A percentile compares a stretch with the other conserved stretches of the same genome.
Conservation (phyloP, 345 rosid genomes). For the Pelargonium nanum region DNA sequence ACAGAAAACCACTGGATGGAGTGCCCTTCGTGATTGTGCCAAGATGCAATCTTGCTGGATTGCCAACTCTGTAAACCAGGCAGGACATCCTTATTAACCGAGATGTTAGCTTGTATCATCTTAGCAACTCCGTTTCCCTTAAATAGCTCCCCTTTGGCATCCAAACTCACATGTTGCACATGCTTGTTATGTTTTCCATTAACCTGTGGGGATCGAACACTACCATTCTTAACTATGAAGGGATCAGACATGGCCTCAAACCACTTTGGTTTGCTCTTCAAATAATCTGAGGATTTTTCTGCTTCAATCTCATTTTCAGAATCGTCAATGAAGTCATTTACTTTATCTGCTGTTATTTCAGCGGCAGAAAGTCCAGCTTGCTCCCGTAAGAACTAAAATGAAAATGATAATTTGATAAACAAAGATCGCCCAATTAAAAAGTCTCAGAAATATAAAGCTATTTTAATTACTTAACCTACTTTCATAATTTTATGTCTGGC, state of each 20-base stretch:
- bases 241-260: slow-evolving; percentile 38
- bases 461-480: slow-evolving; percentile 27
- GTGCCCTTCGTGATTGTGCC: slow-evolving; percentile 92
- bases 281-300: slow-evolving; percentile 41
- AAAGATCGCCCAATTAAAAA: slow-evolving; percentile 5
- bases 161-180: slow-evolving; percentile 34
- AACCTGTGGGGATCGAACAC: slow-evolving; percentile 53
- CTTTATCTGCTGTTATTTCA: slow-evolving; percentile 65
- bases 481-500: slow-evolving; percentile 96
- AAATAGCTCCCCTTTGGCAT: slow-evolving; percentile 30
- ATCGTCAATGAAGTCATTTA: slow-evolving; percentile 61
- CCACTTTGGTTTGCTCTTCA: slow-evolving; percentile 49
- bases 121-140: slow-evolving; percentile 61
- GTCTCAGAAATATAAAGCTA: not conserved
- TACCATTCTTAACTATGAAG: slow-evolving; percentile 30
- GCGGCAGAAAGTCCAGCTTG: slow-evolving; percentile 78
- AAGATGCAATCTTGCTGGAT: slow-evolving; percentile 67
- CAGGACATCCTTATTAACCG: slow-evolving; percentile 63
- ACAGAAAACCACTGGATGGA: slow-evolving; percentile 86
- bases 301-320: slow-evolving; percentile 55
- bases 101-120: slow-evolving; percentile 53
- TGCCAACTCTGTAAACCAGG: slow-evolving; percentile 86
- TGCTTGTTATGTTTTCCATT: slow-evolving; percentile 78
- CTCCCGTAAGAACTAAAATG: slow-evolving; percentile 73
- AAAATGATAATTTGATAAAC: slow-evolving; percentile 14